These are phyloP conservation scores for Solanum pimpinellifolium DNA, from an alignment of 257 asterid species.

Conservation along the genomic window DNA sequence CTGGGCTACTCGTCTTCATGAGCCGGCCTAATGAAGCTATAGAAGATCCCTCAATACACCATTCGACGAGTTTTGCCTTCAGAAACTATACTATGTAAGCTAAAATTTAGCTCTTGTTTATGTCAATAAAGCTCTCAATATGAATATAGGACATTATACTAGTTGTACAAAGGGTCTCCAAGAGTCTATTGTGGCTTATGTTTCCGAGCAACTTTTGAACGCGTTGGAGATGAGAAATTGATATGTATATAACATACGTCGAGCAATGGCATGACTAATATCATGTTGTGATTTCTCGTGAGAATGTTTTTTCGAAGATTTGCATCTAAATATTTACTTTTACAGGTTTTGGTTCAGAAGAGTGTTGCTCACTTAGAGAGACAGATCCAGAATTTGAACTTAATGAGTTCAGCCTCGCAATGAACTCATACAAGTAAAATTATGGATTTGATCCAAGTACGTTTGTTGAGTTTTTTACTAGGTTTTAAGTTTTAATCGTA, in stretches of 20 bases:
- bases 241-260: not conserved
- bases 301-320: not conserved
- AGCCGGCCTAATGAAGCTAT: slow-evolving; percentile 19
- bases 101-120: slow-evolving; percentile 4
- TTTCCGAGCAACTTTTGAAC: not conserved
- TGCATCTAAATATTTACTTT: not conserved
- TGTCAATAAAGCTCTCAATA: slow-evolving; percentile 3
- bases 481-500: not conserved
- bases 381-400: not conserved
- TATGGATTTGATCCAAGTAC: not conserved
- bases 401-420: not conserved
- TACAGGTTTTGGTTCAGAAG: not conserved
- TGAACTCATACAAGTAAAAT: not conserved
- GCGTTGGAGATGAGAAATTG: not conserved
- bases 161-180: slow-evolving; percentile 19
- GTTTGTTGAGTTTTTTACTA: not conserved
- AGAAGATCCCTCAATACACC: not conserved
- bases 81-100: not conserved
- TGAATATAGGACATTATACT: slow-evolving; percentile 5
- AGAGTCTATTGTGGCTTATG: not conserved
- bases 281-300: not conserved
- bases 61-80: not conserved
- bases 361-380: not conserved
- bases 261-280: not conserved
- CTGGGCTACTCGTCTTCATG: slow-evolving; percentile 14